These are phyloP conservation scores for Crithidia bombi DNA, from an alignment of 208 protist species.

Conservation along the genomic window DNA sequence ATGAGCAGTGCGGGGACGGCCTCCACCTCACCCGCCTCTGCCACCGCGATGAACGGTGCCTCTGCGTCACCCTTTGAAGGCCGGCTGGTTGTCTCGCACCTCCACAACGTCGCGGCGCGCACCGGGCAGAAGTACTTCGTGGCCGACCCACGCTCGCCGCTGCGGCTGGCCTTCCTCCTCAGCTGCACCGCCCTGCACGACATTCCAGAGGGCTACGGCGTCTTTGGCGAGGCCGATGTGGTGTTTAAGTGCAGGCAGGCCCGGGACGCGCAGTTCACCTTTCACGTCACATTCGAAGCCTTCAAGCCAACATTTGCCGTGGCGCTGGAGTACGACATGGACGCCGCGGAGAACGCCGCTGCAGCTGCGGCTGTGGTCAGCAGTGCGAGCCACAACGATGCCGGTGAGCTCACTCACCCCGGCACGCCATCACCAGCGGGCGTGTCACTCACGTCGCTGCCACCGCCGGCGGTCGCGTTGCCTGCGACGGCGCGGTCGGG, in stretches of 20 bases:
- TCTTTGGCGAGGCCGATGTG: conserved; percentile 71
- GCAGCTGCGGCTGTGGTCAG: conserved; percentile 1
- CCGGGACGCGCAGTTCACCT: conserved; percentile 76
- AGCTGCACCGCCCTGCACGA: conserved; percentile 49
- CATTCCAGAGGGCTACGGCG: conserved; percentile 42
- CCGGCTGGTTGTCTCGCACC: conserved; percentile 70
- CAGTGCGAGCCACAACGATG: conserved; percentile 4
- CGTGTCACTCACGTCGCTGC: neutral
- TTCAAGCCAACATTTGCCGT: conserved; percentile 72
- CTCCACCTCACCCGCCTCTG: conserved; percentile 5
- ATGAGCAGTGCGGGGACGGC: neutral
- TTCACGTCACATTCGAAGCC: conserved; percentile 65
- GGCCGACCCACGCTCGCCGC: conserved; percentile 76
- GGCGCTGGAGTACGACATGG: conserved; percentile 41
- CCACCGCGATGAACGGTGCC: neutral
- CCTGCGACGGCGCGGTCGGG: neutral
- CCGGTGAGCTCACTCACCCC: neutral
- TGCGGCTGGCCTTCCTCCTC: conserved; percentile 80
- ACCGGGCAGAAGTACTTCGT: conserved; percentile 76
- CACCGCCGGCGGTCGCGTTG: neutral
- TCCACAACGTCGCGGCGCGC: conserved; percentile 62
- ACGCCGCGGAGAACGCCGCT: conserved; percentile 14
- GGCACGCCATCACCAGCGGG: conserved; percentile 18
- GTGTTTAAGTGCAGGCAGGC: conserved; percentile 89
- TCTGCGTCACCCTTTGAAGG: conserved; percentile 54